A percentile compares a stretch with the other conserved stretches of the same genome.
These are phyloP conservation scores for Bolboschoenoplectus hybrid DNA, from an alignment of 202 grass and related monocot genomes.

Conservation along the genomic window DNA sequence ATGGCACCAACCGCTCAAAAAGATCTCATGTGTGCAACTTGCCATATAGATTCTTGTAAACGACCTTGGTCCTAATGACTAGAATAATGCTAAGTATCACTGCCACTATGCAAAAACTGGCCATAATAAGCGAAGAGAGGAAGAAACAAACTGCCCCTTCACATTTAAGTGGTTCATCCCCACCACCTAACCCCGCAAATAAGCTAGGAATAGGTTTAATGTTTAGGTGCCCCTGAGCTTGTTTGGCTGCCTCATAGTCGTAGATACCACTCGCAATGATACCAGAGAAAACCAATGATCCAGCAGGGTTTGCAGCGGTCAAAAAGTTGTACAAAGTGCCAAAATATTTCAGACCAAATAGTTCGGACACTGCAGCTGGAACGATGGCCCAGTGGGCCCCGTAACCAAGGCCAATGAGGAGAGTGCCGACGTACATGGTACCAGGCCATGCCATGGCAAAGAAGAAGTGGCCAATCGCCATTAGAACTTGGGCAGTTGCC, in stretches of 20 bases:
- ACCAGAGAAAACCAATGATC: slow-evolving; percentile 84
- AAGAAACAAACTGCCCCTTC: slow-evolving; percentile 82
- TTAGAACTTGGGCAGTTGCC: slow-evolving; percentile 68
- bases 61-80: slow-evolving; percentile 66
- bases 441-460: slow-evolving; percentile 91
- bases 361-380: slow-evolving; percentile 74
- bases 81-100: slow-evolving; percentile 65
- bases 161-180: slow-evolving; percentile 55
- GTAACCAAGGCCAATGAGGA: slow-evolving; percentile 77
- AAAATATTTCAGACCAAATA: slow-evolving; percentile 79
- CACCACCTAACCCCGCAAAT: slow-evolving; percentile 29
- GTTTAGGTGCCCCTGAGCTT: slow-evolving; percentile 49
- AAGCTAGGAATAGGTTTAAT: slow-evolving; percentile 29
- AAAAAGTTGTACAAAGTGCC: slow-evolving; percentile 85
- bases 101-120: slow-evolving; percentile 74
- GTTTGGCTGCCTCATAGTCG: slow-evolving; percentile 74
- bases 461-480: slow-evolving; percentile 74
- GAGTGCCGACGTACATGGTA: slow-evolving; percentile 71
- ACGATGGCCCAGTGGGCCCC: slow-evolving; percentile 90
- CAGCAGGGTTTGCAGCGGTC: slow-evolving; percentile 73
- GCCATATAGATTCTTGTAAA: slow-evolving; percentile 70
- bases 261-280: slow-evolving; percentile 87
- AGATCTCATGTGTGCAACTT: slow-evolving; percentile 48
- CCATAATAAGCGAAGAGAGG: slow-evolving; percentile 82
- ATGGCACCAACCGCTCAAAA: slow-evolving; percentile 3